A percentile compares a stretch with the other conserved stretches of the same genome.
phyloP scores from a whole-genome alignment of 495 filamentous ascomycete species.

The Hypoxylon intermedium region DNA sequence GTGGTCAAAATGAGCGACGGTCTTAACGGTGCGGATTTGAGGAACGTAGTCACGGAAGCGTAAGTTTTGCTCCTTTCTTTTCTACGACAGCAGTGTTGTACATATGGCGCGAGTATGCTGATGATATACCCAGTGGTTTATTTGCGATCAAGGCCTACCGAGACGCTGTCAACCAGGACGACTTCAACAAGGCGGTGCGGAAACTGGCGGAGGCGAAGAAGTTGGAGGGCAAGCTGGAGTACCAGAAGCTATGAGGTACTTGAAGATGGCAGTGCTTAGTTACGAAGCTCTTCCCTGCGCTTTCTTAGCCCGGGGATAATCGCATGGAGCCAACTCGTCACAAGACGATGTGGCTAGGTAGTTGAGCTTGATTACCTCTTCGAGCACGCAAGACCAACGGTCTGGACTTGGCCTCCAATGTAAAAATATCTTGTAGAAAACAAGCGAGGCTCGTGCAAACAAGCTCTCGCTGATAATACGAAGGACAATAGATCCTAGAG shows the following conservation, averaged over 20 bases:
- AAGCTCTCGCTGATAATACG: no score
- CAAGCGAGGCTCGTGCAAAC: no score
- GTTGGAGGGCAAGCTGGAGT: conserved; percentile 95
- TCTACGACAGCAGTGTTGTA: no score
- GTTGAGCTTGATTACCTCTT: no score
- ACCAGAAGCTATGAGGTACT: conserved; percentile 84
- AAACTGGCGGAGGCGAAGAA: conserved; percentile 99
- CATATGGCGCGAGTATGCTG: conserved; percentile 6
- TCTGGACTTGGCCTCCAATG: neutral
- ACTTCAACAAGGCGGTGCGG: conserved; percentile 97
- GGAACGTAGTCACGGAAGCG: conserved; percentile 99
- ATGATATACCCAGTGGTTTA: conserved; percentile 68
- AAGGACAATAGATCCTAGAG: no score
- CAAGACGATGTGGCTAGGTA: no score
- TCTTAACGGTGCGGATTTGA: conserved; percentile 94
- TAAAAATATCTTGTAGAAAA: no score
- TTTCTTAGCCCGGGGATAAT: no score
- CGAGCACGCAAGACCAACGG: no score
- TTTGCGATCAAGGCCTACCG: conserved; percentile 98
- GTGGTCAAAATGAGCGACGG: conserved; percentile 99
- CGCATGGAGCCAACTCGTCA: no score
- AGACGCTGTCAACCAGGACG: conserved; percentile 95
- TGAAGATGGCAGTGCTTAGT: no score
- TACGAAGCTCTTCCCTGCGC: no score
- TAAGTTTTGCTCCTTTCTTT: conserved; percentile 57